Percentiles rank a stretch among this genome's conserved stretches.
phyloP scores from a whole-genome alignment of 495 filamentous ascomycete genomes.

The Amniculicola lignicola region DNA sequence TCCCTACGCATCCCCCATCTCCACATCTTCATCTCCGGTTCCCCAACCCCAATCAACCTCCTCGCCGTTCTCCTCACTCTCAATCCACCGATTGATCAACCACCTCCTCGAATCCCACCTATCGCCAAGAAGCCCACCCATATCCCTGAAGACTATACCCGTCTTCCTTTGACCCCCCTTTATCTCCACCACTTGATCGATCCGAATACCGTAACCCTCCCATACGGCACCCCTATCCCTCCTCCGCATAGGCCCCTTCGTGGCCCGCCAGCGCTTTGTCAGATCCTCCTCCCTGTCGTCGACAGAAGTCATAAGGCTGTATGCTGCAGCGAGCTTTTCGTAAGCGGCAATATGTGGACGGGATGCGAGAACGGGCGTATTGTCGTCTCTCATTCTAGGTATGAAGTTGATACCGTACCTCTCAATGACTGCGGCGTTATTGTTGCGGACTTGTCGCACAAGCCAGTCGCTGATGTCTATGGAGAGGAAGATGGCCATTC shows the following conservation, averaged over 20 bases:
- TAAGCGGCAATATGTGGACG: background rate
- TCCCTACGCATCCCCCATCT: too few species aligned
- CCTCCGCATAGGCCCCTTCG: background rate
- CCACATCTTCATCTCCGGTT: too few species aligned
- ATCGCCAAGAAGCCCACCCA: too few species aligned
- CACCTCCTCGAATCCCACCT: too few species aligned
- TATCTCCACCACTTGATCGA: conserved; percentile 3
- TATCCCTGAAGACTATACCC: too few species aligned
- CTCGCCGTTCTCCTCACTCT: too few species aligned
- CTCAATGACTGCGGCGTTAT: background rate
- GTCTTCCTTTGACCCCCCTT: conserved; percentile 3
- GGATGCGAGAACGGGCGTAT: background rate
- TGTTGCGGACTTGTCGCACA: background rate
- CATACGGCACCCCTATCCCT: conserved; percentile 17
- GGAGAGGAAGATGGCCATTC: background rate
- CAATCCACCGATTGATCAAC: too few species aligned
- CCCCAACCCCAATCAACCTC: too few species aligned
- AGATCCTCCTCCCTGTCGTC: conserved; percentile 14
- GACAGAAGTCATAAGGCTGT: conserved; percentile 1
- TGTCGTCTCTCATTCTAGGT: too few species aligned
- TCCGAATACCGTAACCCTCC: conserved; percentile 20
- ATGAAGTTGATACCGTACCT: background rate
- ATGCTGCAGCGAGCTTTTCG: conserved; percentile 5
- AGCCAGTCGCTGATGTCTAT: background rate
- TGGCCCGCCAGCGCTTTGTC: conserved; percentile 18